Base-by-base conservation (phyloP, 495 filamentous ascomycete genomes). In the Aspergillus cristatus region DNA sequence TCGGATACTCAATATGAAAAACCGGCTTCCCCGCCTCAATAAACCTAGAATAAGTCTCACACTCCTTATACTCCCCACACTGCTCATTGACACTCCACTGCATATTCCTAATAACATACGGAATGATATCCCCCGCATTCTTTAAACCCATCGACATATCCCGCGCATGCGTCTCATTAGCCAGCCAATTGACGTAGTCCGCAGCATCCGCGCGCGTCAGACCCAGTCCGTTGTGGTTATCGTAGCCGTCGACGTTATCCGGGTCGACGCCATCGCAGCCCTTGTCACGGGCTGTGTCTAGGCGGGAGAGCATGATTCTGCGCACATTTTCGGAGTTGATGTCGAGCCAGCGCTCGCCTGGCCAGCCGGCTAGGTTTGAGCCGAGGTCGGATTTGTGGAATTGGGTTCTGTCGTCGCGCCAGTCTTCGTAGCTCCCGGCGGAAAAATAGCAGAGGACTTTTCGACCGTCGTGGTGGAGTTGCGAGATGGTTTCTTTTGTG, bases 381-480 rank as follows among this genome's bases (percentile, higher is more conserved):
- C 76, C 80, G 14, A 74, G 45, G 34, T 82, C 81, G 1, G 52
- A 45, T 0, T 46, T 15, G 1, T 50, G 42, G 58, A 85, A 86
- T 1, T 69, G 28, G 32, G 25, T 34, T 3, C 70, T 55, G 47
- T 86, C 82, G 4, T 63, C 53, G 4, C 80, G 70, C 55, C 65
- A 74, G 40, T 70, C 50, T 56, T 82, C 77, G 40, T 70, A 81
- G 12, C 68, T 74, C 5, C 82, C 82, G 1, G 79, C 82, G 8
- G 71, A 76, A 61, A 84, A 85, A 53, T 85, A 86, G 64, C 82
- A 86, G 40, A 85, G 80, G 17, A 83, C 74, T 32, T 69, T 77
- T 38, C 72, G 64, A 10, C 60, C 62, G 18, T 55, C 40, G 3
- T 24, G 28, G 29, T 81, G 72, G 1, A 82, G 60, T 0, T 51